Evolutionary conservation across 352 stramenopile species (phyloP).

Genomic region (Phytopythium helicoides): DNA sequence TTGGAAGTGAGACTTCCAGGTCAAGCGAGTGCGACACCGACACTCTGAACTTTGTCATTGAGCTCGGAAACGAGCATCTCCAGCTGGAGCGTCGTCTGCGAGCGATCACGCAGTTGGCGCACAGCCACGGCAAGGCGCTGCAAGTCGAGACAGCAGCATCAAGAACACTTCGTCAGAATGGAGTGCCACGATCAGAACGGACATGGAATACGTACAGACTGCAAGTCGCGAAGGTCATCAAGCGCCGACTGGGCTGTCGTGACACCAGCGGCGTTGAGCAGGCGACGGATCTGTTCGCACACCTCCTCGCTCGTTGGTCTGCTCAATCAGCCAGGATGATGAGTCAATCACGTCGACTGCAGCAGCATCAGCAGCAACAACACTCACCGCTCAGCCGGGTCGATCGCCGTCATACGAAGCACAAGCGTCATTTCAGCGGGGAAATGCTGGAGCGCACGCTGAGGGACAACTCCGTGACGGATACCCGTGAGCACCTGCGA

Average conservation of each 20-base stretch:
- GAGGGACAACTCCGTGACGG: slow-evolving; percentile 74
- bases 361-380: not conserved
- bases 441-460: slow-evolving; percentile 56
- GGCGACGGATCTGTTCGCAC: slow-evolving; percentile 43
- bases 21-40: slow-evolving; percentile 54
- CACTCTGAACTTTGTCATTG: slow-evolving; percentile 68
- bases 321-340: not conserved
- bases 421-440: slow-evolving; percentile 73
- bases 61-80: slow-evolving; percentile 63
- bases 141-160: too few species aligned
- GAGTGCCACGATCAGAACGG: not conserved
- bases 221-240: slow-evolving; percentile 63
- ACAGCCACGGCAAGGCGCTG: slow-evolving; percentile 40
- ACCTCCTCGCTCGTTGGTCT: slow-evolving; percentile 58
- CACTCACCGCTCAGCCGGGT: slow-evolving; percentile 52
- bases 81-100: slow-evolving; percentile 53
- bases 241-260: slow-evolving; percentile 45
- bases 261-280: slow-evolving; percentile 34
- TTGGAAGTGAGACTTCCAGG: too few species aligned
- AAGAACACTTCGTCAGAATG: too few species aligned
- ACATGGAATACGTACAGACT: slow-evolving; percentile 22
- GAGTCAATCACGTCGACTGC: not conserved
- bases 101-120: slow-evolving; percentile 55
- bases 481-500: slow-evolving; percentile 79
- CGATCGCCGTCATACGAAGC: slow-evolving; percentile 71